A percentile compares a stretch with the other conserved stretches of the same genome.
Conservation (phyloP, 2,329 filamentous ascomycete genomes). For the Lachnellula hyalina region DNA sequence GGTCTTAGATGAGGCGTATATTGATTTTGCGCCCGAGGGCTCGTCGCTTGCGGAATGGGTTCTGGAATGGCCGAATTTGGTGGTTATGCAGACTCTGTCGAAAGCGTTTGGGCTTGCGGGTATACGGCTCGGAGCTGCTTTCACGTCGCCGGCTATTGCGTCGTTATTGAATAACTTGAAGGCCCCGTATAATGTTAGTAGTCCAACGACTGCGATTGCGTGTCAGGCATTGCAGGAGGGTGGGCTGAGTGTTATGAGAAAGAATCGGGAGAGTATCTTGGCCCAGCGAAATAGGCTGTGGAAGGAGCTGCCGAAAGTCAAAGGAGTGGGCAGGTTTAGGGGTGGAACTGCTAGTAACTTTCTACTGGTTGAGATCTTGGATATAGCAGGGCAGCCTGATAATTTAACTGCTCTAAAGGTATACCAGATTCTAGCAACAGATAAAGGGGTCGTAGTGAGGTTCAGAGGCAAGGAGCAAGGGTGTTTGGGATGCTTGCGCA, state of each 20-base stretch:
- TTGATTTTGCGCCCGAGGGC: conserved; percentile 81
- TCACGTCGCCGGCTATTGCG: conserved; percentile 70
- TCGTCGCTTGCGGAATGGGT: conserved; percentile 89
- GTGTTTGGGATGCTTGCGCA: conserved; percentile 80
- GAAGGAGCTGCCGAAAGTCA: conserved; percentile 64
- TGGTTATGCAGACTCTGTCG: conserved; percentile 97
- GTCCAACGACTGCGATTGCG: conserved; percentile 78
- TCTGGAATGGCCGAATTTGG: conserved; percentile 85
- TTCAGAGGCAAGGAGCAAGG: conserved; percentile 92
- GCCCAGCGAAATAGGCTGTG: conserved; percentile 73
- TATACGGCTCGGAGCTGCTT: conserved; percentile 83
- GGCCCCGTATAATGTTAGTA: conserved; percentile 93
- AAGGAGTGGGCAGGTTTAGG: conserved; percentile 73
- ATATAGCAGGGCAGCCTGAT: conserved; percentile 66
- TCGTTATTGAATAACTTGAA: conserved; percentile 84
- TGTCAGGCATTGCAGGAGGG: conserved; percentile 60
- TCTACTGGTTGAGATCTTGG: conserved; percentile 80
- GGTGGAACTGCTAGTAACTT: conserved; percentile 86
- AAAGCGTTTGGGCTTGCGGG: conserved; percentile 96
- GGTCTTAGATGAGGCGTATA: conserved; percentile 90
- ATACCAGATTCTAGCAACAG: conserved; percentile 81
- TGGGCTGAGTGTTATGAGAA: conserved; percentile 69
- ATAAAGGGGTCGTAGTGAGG: conserved; percentile 82
- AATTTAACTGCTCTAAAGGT: conserved; percentile 73
- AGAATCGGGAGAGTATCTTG: conserved; percentile 64